These are phyloP conservation scores for Apiotrichum veenhuisii DNA, from an alignment of 1,284 basidiomycete species.

Conservation along the genomic window DNA sequence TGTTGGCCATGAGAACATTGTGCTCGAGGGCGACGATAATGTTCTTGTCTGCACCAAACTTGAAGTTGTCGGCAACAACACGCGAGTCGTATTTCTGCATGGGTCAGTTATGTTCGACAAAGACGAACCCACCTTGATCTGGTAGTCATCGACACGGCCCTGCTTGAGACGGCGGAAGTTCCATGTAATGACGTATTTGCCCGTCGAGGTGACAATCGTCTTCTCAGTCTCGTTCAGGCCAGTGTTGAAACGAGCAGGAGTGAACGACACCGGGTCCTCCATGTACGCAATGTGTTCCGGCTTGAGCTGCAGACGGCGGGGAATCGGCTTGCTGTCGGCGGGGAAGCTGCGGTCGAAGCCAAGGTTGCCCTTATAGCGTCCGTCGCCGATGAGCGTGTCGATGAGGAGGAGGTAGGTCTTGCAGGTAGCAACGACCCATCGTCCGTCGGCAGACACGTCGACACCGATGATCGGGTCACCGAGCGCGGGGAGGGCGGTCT, in stretches of 20 bases:
- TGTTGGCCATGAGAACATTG: conserved; percentile 89
- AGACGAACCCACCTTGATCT: too few relatives aligned
- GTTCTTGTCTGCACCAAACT: conserved; percentile 89
- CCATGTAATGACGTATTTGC: conserved; percentile 93
- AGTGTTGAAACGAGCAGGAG: conserved; percentile 92
- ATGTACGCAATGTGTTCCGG: conserved; percentile 94
- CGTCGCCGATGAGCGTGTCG: conserved; percentile 90
- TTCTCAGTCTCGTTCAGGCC: conserved; percentile 83
- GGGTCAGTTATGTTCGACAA: too few relatives aligned
- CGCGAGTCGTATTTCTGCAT: conserved; percentile 83
- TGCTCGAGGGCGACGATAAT: conserved; percentile 94
- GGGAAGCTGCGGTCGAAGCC: conserved; percentile 97
- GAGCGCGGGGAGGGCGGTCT: conserved; percentile 93
- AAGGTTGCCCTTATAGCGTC: conserved; percentile 75
- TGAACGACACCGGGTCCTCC: conserved; percentile 82
- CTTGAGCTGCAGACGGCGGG: conserved; percentile 80
- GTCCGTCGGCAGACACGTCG: conserved; percentile 89
- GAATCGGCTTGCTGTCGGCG: conserved; percentile 86
- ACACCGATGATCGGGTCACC: conserved; percentile 94
- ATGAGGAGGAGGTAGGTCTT: conserved; percentile 92
- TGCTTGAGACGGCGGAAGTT: conserved; percentile 94
- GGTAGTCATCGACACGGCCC: conserved; percentile 83
- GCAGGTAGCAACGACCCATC: conserved; percentile 94
- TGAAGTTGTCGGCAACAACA: conserved; percentile 95
- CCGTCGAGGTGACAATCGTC: conserved; percentile 93